Conservation (phyloP, 2,329 filamentous ascomycete species). For the Neonectria sp. region DNA sequence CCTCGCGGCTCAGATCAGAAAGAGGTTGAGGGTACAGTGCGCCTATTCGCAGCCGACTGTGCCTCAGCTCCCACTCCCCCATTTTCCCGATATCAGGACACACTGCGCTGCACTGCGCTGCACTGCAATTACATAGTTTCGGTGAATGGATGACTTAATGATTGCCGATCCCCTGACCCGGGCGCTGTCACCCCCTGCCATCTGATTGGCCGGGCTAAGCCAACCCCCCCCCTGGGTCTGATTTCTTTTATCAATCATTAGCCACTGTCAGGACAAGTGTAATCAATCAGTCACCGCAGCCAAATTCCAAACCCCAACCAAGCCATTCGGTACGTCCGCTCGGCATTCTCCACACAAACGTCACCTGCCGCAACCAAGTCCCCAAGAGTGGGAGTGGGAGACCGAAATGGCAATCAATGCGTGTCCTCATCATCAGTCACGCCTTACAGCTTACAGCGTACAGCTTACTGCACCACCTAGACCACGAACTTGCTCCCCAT, state of each 20-base stretch:
- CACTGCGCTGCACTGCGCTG: neutral
- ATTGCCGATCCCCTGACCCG: slow-evolving; percentile 34
- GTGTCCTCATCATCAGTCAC: slow-evolving; percentile 10
- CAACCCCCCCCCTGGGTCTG: slow-evolving; percentile 5
- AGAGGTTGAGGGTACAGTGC: neutral
- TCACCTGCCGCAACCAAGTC: slow-evolving; percentile 14
- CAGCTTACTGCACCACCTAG: neutral
- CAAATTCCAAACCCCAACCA: slow-evolving; percentile 28
- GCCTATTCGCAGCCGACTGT: slow-evolving; percentile 1
- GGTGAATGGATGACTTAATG: slow-evolving; percentile 22
- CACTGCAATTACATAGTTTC: slow-evolving; percentile 16
- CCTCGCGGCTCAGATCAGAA: neutral
- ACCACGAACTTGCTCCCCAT: neutral
- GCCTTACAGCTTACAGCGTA: neutral
- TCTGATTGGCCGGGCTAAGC: slow-evolving; percentile 20
- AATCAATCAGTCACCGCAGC: slow-evolving; percentile 28
- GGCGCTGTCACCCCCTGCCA: slow-evolving; percentile 26
- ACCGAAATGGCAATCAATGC: slow-evolving; percentile 4
- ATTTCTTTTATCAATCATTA: slow-evolving; percentile 43
- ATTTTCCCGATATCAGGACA: slow-evolving; percentile 20
- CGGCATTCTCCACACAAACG: slow-evolving; percentile 25
- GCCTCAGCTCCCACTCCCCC: neutral
- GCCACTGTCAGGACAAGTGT: slow-evolving; percentile 15
- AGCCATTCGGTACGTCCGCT: slow-evolving; percentile 25
- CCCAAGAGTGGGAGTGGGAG: slow-evolving; percentile 19